Evolutionary conservation across 2,329 filamentous ascomycete genomes (phyloP).

Genomic region (Zalaria sp.): DNA sequence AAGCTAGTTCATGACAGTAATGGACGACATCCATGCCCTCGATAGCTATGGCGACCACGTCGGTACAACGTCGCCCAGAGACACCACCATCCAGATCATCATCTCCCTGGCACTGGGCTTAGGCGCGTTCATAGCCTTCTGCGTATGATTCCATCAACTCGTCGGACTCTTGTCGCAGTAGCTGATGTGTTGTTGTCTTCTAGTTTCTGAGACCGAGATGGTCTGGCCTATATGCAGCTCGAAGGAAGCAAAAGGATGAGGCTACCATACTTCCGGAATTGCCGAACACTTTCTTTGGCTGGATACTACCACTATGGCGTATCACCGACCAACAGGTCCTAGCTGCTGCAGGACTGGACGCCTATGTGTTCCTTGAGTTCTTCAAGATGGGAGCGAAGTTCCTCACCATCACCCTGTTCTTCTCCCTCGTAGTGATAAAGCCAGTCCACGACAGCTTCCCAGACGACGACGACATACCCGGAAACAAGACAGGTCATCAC

Average conservation of each 20-base stretch:
- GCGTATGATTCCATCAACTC: slow-evolving; percentile 35
- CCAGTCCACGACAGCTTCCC: slow-evolving; percentile 67
- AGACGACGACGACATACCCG: slow-evolving; percentile 20
- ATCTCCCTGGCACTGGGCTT: slow-evolving; percentile 58
- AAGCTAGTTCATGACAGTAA: slow-evolving; percentile 2
- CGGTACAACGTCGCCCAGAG: slow-evolving; percentile 18
- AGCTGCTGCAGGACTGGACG: slow-evolving; percentile 81
- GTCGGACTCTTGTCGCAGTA: background rate
- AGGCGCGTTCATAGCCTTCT: slow-evolving; percentile 62
- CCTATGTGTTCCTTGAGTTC: slow-evolving; percentile 88
- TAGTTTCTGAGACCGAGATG: slow-evolving; percentile 80
- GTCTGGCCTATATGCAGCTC: slow-evolving; percentile 78
- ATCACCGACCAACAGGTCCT: slow-evolving; percentile 85
- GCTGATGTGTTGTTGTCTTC: background rate
- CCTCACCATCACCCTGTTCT: slow-evolving; percentile 64
- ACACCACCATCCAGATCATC: slow-evolving; percentile 48
- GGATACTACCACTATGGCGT: slow-evolving; percentile 74
- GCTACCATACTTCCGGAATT: slow-evolving; percentile 58
- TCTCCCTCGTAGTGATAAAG: slow-evolving; percentile 65
- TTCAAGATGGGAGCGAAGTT: slow-evolving; percentile 91
- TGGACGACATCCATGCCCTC: slow-evolving; percentile 9
- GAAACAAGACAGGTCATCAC: slow-evolving; percentile 12
- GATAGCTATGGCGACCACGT: slow-evolving; percentile 17
- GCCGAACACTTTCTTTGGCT: slow-evolving; percentile 76
- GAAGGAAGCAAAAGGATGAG: slow-evolving; percentile 61